These are phyloP conservation scores for Alternaria novae-zelandiae DNA, from an alignment of 2,329 filamentous ascomycete genomes.

Conservation along the genomic window DNA sequence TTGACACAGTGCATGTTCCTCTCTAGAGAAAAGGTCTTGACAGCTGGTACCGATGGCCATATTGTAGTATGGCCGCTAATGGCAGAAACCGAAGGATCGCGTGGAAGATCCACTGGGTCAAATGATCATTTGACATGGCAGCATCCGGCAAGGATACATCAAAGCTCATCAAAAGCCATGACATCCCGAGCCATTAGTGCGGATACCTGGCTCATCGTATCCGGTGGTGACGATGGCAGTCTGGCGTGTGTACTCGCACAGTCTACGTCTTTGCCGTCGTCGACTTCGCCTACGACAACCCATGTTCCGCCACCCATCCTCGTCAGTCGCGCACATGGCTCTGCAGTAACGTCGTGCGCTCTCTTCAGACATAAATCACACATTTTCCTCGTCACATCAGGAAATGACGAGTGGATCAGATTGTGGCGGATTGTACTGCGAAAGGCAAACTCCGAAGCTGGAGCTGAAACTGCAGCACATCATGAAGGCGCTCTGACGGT, in stretches of 20 bases:
- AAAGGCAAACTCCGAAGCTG: not conserved
- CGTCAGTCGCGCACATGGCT: conserved; percentile 70
- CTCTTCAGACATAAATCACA: conserved; percentile 33
- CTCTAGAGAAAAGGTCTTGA: conserved; percentile 58
- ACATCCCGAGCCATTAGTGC: conserved; percentile 40
- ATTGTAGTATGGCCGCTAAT: conserved; percentile 66
- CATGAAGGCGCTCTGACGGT: conserved; percentile 34
- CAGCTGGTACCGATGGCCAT: conserved; percentile 82
- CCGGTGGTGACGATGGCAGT: conserved; percentile 89
- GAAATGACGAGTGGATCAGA: conserved; percentile 58
- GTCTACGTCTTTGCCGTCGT: not conserved
- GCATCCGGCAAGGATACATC: conserved; percentile 64
- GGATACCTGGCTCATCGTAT: conserved; percentile 63
- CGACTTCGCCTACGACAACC: conserved; percentile 24
- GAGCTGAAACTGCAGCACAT: not conserved
- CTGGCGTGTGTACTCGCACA: conserved; percentile 59
- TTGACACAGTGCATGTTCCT: conserved; percentile 67
- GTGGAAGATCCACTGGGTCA: not conserved
- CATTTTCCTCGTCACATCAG: conserved; percentile 43
- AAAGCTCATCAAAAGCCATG: conserved; percentile 76
- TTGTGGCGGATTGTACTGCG: conserved; percentile 50
- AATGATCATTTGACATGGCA: conserved; percentile 40
- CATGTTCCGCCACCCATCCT: conserved; percentile 41
- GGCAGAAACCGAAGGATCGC: conserved; percentile 13
- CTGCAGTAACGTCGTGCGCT: conserved; percentile 68